Base-by-base conservation (phyloP, 768 basidiomycete species). In the Postia placenta region DNA sequence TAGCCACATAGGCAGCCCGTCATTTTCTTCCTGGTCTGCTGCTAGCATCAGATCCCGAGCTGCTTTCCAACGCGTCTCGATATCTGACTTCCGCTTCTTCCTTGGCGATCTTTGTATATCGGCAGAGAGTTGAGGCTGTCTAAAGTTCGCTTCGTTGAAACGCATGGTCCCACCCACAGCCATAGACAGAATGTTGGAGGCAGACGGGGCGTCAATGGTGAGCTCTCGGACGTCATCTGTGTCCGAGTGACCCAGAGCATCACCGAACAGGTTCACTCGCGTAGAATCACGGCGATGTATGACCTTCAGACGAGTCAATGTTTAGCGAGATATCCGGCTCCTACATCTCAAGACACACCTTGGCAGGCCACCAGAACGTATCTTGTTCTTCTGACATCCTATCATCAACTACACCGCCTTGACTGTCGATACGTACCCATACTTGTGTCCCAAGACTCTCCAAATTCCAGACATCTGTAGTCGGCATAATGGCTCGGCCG, bases 341-440 rank as follows among this genome's bases (percentile, higher is more conserved):
- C 2, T 5, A 51, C 51, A 47, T 48, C 51, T 48, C 22, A 36
- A 42, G 4, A 64, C 69, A 55, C 57, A 86, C 86, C 70, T 75
- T 74, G 24, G 73, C 83, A 19, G 86, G 86, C 86, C 86, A 88
- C 86, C 86, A 88, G 33, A 79, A 48, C 11, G 57, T 53, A 30
- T 52, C 50, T 14, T 66, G 64, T 11, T 51, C 62, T n/a, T 2
- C 58, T 60, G 25, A 59, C 60, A 15, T 47, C 42, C 1, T 40
- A 48, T 11, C 35, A 39, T 14, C 30, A 35, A n/a, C 38, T 2
- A 59, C 50, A 5, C 46, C 47, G 9, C 63, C 60, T 2, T 42
- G 26, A 7, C 25, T 26, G 37, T 60, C 55, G 7, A 65, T 42
- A 23, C 52, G 56, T 37, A 63, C 61, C 56, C 60, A 65, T 2